Conservation (phyloP, 2,329 filamentous ascomycete genomes). For the Lecanicillium sp. region DNA sequence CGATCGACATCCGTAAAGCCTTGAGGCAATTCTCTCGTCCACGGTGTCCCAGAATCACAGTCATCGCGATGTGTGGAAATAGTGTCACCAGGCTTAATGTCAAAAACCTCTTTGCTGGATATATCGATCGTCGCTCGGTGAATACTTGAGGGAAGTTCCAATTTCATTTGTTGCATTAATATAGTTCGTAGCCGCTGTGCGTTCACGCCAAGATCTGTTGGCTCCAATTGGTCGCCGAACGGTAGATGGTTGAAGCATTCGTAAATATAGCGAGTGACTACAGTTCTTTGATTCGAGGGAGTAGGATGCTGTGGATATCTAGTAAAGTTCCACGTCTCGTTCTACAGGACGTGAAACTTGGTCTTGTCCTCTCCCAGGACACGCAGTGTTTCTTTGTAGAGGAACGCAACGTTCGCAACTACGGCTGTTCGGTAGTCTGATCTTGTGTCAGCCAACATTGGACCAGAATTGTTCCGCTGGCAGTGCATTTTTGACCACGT, state of each 20-base stretch:
- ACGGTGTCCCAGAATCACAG: constrained; percentile 41
- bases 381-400: constrained; percentile 56
- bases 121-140: too few species aligned
- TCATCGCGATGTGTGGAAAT: constrained; percentile 39
- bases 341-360: constrained; percentile 42
- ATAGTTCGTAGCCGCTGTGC: constrained; percentile 20
- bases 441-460: too few species aligned
- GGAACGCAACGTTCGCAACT: constrained; percentile 51
- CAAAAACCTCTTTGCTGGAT: too few species aligned
- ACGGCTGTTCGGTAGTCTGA: constrained; percentile 58
- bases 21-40: constrained; percentile 42
- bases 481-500: constrained; percentile 61
- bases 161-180: too few species aligned
- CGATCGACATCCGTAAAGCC: constrained; percentile 37
- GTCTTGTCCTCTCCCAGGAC: constrained; percentile 27
- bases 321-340: constrained; percentile 35
- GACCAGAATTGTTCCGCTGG: too few species aligned
- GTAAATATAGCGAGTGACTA: constrained; percentile 64
- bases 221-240: constrained; percentile 45
- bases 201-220: constrained; percentile 18
- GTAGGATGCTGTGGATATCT: constrained; percentile 22
- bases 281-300: constrained; percentile 33
- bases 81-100: constrained; percentile 37
- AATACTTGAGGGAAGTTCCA: too few species aligned
- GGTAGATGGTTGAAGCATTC: constrained; percentile 56